Conservation (phyloP, 176 grass and related monocot genomes). For the Themeda triandra region DNA sequence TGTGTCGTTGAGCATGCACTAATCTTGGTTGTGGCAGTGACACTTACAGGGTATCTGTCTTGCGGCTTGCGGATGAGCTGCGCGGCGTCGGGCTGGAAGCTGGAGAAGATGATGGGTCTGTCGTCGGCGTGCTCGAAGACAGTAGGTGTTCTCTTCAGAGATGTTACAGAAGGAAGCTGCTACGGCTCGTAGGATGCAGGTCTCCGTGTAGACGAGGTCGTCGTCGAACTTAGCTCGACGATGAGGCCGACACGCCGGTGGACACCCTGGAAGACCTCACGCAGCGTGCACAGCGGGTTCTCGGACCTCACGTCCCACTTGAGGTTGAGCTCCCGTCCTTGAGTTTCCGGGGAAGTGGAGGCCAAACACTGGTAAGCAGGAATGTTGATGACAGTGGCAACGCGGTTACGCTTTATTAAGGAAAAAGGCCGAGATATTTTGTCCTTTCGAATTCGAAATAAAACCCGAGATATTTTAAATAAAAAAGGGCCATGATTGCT, state of each 20-base stretch:
- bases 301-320: conserved; percentile 61
- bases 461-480: too few relatives aligned
- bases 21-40: not conserved
- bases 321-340: conserved; percentile 64
- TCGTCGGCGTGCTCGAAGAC: conserved; percentile 44
- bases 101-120: conserved; percentile 75
- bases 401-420: too few relatives aligned
- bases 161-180: not conserved
- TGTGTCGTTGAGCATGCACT: not conserved
- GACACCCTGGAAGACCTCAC: conserved; percentile 63
- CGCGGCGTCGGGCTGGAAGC: conserved; percentile 77
- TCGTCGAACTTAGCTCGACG: conserved; percentile 82
- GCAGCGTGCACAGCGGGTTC: conserved; percentile 55
- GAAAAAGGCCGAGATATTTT: too few relatives aligned
- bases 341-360: conserved; percentile 55
- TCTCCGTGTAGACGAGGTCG: conserved; percentile 41
- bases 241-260: conserved; percentile 64
- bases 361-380: too few relatives aligned
- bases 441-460: too few relatives aligned
- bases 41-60: conserved; percentile 59
- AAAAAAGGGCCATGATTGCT: too few relatives aligned
- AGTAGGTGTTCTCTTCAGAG: not conserved
- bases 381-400: too few relatives aligned
- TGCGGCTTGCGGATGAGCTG: conserved; percentile 52
- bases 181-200: conserved; percentile 31